Percentiles rank a stretch among this genome's conserved stretches.
Evolutionary conservation across 2,329 filamentous ascomycete genomes (phyloP).

Genomic region (Coleophoma crateriformis): DNA sequence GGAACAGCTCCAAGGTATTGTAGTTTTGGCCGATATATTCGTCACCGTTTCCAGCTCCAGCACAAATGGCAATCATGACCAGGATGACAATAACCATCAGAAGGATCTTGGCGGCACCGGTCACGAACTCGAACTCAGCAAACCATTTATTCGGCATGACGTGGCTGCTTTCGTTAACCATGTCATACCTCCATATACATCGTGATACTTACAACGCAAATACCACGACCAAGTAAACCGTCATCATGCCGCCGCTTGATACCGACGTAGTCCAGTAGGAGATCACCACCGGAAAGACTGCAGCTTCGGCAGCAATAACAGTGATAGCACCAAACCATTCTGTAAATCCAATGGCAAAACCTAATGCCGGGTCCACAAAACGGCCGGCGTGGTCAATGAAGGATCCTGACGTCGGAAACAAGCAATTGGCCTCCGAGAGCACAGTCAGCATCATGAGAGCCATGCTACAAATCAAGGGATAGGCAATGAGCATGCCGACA

Average conservation of each 20-base stretch:
- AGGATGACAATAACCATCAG: neutral
- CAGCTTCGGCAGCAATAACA: neutral
- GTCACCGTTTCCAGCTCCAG: neutral
- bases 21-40: neutral
- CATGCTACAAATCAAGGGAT: neutral
- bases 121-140: neutral
- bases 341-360: neutral
- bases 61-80: neutral
- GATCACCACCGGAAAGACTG: neutral
- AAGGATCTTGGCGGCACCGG: neutral
- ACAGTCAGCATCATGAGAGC: neutral
- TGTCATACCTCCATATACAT: too few relatives aligned
- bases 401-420: neutral
- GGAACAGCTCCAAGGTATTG: neutral
- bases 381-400: neutral
- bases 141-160: neutral
- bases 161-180: neutral
- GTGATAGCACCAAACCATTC: slow-evolving; percentile 1
- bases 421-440: neutral
- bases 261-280: neutral
- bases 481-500: neutral
- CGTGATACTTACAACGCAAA: neutral
- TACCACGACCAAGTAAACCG: neutral
- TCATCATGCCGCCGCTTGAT: neutral
- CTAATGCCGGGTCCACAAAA: slow-evolving; percentile 1